These are phyloP conservation scores for Boletus vermiculosoides DNA, from an alignment of 768 basidiomycete species.

Conservation along the genomic window DNA sequence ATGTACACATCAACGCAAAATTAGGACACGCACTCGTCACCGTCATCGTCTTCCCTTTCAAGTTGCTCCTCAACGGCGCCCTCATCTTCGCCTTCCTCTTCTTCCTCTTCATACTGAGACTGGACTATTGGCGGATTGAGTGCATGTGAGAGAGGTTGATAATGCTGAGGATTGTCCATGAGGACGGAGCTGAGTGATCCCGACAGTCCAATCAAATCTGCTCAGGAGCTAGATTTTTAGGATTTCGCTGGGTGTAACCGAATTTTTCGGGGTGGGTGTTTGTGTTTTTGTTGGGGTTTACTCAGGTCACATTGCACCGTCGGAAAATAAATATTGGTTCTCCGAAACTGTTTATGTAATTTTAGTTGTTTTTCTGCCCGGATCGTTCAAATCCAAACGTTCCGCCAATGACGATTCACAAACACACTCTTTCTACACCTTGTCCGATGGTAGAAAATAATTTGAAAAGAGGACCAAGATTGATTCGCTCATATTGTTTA, in stretches of 20 bases:
- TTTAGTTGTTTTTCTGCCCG: too few relatives aligned
- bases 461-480: not conserved
- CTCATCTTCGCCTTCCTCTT: slow-evolving; percentile 74
- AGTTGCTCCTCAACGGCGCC: slow-evolving; percentile 71
- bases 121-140: slow-evolving; percentile 52
- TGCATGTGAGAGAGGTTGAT: slow-evolving; percentile 79
- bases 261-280: slow-evolving; percentile 32
- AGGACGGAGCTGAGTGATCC: slow-evolving; percentile 1
- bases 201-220: slow-evolving; percentile 21
- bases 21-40: slow-evolving; percentile 30
- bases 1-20: slow-evolving; percentile 10
- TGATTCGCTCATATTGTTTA: not conserved
- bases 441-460: not conserved
- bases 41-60: slow-evolving; percentile 46
- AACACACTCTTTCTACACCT: not conserved
- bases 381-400: too few relatives aligned
- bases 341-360: slow-evolving; percentile 25
- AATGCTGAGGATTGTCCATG: slow-evolving; percentile 74
- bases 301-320: slow-evolving; percentile 24
- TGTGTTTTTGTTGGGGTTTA: slow-evolving; percentile 30
- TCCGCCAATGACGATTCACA: not conserved
- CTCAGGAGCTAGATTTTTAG: slow-evolving; percentile 22
- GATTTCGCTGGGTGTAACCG: slow-evolving; percentile 33
- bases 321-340: slow-evolving; percentile 27
- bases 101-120: slow-evolving; percentile 48